Conservation (phyloP, 2,329 filamentous ascomycete genomes). For the Botrytis aclada region DNA sequence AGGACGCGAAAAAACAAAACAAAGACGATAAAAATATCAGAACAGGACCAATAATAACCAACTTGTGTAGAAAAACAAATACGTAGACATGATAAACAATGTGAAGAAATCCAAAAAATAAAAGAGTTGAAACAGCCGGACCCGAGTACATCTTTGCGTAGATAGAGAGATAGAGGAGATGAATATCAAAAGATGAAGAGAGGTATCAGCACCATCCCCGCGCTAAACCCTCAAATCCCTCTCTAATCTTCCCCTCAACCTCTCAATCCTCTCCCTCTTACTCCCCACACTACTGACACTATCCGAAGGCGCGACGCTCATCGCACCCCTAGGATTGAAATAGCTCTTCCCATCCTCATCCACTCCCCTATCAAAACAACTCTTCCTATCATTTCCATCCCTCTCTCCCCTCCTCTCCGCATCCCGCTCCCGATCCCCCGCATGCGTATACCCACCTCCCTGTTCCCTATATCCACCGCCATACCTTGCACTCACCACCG, state of each 20-base stretch:
- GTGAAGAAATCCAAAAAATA: not conserved
- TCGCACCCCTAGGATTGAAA: slow-evolving; percentile 43
- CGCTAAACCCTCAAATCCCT: slow-evolving; percentile 9
- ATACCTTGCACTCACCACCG: slow-evolving; percentile 6
- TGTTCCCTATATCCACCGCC: slow-evolving; percentile 15
- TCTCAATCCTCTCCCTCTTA: slow-evolving; percentile 33
- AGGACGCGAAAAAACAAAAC: not conserved
- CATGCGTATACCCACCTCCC: slow-evolving; percentile 5
- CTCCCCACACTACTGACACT: slow-evolving; percentile 61
- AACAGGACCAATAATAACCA: not conserved
- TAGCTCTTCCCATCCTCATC: slow-evolving; percentile 13
- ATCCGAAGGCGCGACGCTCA: slow-evolving; percentile 57
- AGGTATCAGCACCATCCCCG: not conserved
- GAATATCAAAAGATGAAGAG: too few species aligned
- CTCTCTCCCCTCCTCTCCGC: slow-evolving; percentile 41
- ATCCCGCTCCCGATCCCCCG: not conserved
- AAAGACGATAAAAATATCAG: not conserved
- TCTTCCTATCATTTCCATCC: slow-evolving; percentile 27
- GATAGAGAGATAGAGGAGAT: not conserved
- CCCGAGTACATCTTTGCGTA: not conserved
- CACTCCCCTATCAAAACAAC: not conserved
- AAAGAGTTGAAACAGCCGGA: not conserved
- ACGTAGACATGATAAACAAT: not conserved
- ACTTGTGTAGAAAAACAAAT: not conserved
- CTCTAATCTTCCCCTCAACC: slow-evolving; percentile 21